These are phyloP conservation scores for Viola odorata DNA, from an alignment of 345 rosid species.

Conservation along the genomic window DNA sequence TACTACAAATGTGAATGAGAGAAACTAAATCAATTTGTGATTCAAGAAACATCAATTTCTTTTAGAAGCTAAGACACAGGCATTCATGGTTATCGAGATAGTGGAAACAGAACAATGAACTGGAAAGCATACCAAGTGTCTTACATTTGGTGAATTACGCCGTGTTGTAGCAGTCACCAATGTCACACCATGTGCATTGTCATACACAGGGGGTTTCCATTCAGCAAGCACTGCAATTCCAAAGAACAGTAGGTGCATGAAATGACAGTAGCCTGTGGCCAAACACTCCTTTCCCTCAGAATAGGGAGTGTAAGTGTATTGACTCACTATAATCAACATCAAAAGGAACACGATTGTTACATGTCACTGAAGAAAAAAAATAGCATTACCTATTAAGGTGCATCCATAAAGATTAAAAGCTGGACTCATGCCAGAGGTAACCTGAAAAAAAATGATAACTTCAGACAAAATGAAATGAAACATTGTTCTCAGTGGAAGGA, in stretches of 20 bases:
- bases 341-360: background rate
- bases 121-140: constrained; percentile 3
- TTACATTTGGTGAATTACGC: constrained; percentile 87
- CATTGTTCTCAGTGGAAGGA: background rate
- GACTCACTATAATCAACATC: background rate
- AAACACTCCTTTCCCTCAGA: background rate
- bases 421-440: constrained; percentile 97
- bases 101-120: background rate
- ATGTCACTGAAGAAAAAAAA: background rate
- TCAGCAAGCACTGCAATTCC: constrained; percentile 73
- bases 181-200: constrained; percentile 64
- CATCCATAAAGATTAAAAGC: constrained; percentile 81
- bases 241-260: constrained; percentile 6
- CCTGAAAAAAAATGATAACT: constrained; percentile 33
- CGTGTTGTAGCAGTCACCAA: constrained; percentile 92
- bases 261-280: constrained; percentile 5
- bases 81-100: background rate
- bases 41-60: too few relatives aligned
- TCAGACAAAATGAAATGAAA: constrained; percentile 9
- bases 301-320: background rate
- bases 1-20: too few relatives aligned
- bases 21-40: too few relatives aligned
- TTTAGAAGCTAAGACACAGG: background rate
- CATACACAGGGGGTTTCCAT: constrained; percentile 97
- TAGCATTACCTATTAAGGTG: constrained; percentile 65